phyloP scores from a whole-genome alignment of 2,329 filamentous ascomycete genomes.

The Cucurbitaria berberidis region DNA sequence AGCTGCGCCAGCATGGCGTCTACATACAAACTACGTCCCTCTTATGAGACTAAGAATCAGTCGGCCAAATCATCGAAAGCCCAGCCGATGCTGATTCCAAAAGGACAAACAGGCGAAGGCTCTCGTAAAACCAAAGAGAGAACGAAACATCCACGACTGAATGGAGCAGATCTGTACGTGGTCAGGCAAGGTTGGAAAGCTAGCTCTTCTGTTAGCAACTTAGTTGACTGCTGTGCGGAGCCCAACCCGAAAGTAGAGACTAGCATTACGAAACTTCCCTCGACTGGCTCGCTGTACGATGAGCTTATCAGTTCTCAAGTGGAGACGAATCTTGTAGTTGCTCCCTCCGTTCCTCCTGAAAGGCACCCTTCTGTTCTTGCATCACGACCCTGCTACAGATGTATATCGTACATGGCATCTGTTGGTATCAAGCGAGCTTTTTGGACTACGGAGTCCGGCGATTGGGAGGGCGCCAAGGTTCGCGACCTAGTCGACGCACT shows the following conservation, averaged over 20 bases:
- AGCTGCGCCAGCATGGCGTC: neutral
- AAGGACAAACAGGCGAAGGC: slow-evolving; percentile 30
- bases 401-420: slow-evolving; percentile 59
- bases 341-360: neutral
- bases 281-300: slow-evolving; percentile 54
- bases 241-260: neutral
- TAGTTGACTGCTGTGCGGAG: slow-evolving; percentile 3
- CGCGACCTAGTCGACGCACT: slow-evolving; percentile 56
- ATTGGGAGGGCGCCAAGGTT: slow-evolving; percentile 60
- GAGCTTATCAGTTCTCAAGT: slow-evolving; percentile 47
- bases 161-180: slow-evolving; percentile 61
- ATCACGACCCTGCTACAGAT: slow-evolving; percentile 61
- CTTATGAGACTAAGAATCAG: no score
- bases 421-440: slow-evolving; percentile 61
- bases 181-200: slow-evolving; percentile 48
- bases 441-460: slow-evolving; percentile 58
- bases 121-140: slow-evolving; percentile 43
- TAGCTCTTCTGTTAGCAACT: neutral
- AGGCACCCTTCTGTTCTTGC: slow-evolving; percentile 38
- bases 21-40: neutral
- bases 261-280: neutral
- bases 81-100: slow-evolving; percentile 35
- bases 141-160: slow-evolving; percentile 55
- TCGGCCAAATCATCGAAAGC: slow-evolving; percentile 1
- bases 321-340: neutral